Evolutionary conservation across 495 filamentous ascomycete species (phyloP), one percentile per base, ranked within the genome.

Genomic region (Daldinia grandis): DNA sequence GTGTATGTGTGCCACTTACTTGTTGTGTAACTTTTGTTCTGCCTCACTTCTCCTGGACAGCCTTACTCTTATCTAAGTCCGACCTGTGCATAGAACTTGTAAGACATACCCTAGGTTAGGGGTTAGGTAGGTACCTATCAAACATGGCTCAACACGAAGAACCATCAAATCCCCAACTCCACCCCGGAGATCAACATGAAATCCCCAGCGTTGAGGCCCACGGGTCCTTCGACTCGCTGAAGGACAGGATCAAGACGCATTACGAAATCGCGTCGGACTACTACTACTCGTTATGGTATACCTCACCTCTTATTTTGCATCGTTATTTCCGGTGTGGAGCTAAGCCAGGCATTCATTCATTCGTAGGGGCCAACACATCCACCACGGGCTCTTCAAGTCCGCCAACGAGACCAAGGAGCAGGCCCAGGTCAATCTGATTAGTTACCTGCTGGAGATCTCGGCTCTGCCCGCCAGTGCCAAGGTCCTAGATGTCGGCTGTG

Each of bases 221-320:
- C 69, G 82, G 78, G 4, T 85, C 86, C 0, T 83, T 82, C 77
- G 79, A 81, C 58, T 84, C 84, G 19, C 77, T 88, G 50, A 88
- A 88, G 72, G 85, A 85, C 42, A 80, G 86, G 38, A 88, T 88
- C 66, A 85, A 82, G 76, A 79, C 79, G 62, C 86, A 88, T 67
- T 88, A 88, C 61, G 86, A 88, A 59, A 78, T 88, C 3, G 82
- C 83, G n/a, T 86, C 84, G 35, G 82, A 85, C 64, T 85, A 86
- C 73, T 86, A 86, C 68, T 81, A 85, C 54, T 83, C 78, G 19
- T 72, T 85, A 21, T 85, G 83, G 84, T 86, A 79, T 68, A 21
- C 44, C n/a, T 40, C 3, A 3, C 30, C 12, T 30, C 28, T 30
- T n/a, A 53, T 28, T 9, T 24, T 30, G 5, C n/a, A n/a, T 35